Conservation (phyloP, 75 land plant genomes). For the Sequoia sempervirens region DNA sequence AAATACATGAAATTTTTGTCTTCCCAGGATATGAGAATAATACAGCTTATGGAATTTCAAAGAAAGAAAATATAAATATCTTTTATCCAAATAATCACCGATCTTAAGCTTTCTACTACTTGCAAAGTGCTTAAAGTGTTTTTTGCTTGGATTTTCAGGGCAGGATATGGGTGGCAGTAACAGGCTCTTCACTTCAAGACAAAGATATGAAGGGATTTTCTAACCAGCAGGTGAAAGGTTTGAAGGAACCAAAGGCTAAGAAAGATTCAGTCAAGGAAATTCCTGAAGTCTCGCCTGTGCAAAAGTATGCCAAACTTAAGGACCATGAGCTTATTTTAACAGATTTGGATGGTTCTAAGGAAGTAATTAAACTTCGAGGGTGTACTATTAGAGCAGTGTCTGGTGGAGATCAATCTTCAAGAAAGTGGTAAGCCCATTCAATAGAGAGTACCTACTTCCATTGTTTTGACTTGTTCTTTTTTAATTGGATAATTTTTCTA, state of each 20-base stretch:
- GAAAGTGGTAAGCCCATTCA: conserved; percentile 60
- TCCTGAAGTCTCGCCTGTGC: conserved; percentile 59
- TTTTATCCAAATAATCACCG: neutral
- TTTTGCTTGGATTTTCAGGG: conserved; percentile 33
- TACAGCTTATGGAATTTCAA: neutral
- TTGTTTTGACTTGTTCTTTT: neutral
- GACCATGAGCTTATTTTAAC: conserved; percentile 35
- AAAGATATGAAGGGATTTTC: conserved; percentile 27
- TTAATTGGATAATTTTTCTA: neutral
- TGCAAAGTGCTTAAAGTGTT: conserved; percentile 4
- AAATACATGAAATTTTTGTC: neutral
- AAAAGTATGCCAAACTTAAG: conserved; percentile 56
- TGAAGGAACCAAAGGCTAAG: conserved; percentile 50
- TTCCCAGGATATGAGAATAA: neutral
- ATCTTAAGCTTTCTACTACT: neutral
- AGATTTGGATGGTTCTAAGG: conserved; percentile 56
- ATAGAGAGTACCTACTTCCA: neutral
- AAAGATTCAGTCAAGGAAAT: conserved; percentile 33
- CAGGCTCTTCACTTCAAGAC: conserved; percentile 22
- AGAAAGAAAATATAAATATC: neutral
- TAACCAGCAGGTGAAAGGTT: conserved; percentile 19
- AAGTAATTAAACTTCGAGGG: conserved; percentile 45
- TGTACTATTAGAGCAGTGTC: conserved; percentile 73
- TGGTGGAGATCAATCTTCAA: conserved; percentile 38
- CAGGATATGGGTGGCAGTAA: conserved; percentile 35